Evolutionary conservation across 352 stramenopile genomes (phyloP), one percentile per base, ranked within the genome.

Genomic region (Pythium aristosporum): DNA sequence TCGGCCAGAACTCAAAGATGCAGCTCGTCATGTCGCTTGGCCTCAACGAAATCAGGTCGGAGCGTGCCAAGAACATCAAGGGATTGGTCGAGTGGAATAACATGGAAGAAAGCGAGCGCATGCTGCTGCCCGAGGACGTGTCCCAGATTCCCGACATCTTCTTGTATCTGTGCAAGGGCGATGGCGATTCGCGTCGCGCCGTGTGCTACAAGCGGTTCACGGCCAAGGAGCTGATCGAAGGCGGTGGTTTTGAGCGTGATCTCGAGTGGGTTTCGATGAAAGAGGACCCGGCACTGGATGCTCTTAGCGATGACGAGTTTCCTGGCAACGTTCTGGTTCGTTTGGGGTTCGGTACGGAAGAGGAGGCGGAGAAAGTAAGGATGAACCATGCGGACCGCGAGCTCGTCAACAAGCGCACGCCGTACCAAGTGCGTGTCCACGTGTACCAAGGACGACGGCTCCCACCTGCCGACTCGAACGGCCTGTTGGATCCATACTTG

Each of bases 61-160:
- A 71, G 16, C 79, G 80, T 6, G 67, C 48, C 32, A 81, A 81
- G 34, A 94, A 95, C 58, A 61, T 87, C 55, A 94, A 94, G 34
- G 86, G 86, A 37, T 78, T 85, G 6, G 82, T 92, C 8, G 85
- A 94, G 54, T 96, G 86, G 85, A 96, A 96, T 60, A 74, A 82
- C 21, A 80, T 91, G 68, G 71, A 79, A 41, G 77, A 96, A 60
- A 90, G 75, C 32, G 84, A 93, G 42, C 88, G 85, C 44, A 87
- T 93, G 69, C 52, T 89, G 23, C 65, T 95, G 1, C 78, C 80
- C 5, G 79, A 90, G 60, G 78, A 92, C 21, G 47, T 91, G 10
- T 73, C 70, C 0, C 84, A 96, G 64, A 83, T 97, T 11, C 89
- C 89, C 3, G 88, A 97, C 46, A 78, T 96, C 49, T 96, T 97